Base-by-base conservation (phyloP, 352 stramenopile species). In the Globisporangium okanoganense region DNA sequence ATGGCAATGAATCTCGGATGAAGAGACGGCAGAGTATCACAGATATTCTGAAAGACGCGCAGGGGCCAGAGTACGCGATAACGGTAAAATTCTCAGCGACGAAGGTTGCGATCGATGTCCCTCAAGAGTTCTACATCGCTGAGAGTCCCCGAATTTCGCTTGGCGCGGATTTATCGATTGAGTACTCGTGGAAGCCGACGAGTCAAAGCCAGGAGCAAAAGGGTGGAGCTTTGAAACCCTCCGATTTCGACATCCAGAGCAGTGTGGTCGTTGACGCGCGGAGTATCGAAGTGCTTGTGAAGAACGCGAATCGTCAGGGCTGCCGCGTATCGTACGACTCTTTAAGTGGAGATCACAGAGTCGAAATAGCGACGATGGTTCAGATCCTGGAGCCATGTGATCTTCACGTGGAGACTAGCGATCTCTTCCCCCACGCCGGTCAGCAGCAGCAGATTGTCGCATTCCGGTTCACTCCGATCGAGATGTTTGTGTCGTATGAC, bases 401-500 rank as follows among this genome's bases (percentile, higher is more conserved):
- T 33, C 47, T 94, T 1, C 75, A 86, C 25, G 66, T 90, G 2
- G 79, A 89, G 54, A 65, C 91, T 18, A 90, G 68, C 25, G 78
- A 91, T 45, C 41, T 93, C 44, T 87, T 88, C 53, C 78, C 84
- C 0, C 70, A 87, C 40, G 79, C 77, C 5, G 71, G 76, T 5
- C 79, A 90, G 50, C 70, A 80, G 6, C 85, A 94, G 45, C 83
- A 93, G 35, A 92, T 91, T 69, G 65, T 92, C 13, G 70, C 80
- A 16, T 61, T 94, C 20, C 74, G 60, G 13, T 86, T 94, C 60
- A 91, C 78, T 51, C 79, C 85, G 5, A 86, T 94, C 47, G 76
- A 92, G 65, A 73, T 92, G 7, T 94, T 87, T 40, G 64, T 85
- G 6, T 94, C 85, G 7, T 90, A 94, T 49, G 82, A 93, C n/a